Percentiles rank a stretch among this genome's conserved stretches.
Evolutionary conservation across 192 early-diverging fungal species (phyloP).

Genomic region (Backusella luteola): DNA sequence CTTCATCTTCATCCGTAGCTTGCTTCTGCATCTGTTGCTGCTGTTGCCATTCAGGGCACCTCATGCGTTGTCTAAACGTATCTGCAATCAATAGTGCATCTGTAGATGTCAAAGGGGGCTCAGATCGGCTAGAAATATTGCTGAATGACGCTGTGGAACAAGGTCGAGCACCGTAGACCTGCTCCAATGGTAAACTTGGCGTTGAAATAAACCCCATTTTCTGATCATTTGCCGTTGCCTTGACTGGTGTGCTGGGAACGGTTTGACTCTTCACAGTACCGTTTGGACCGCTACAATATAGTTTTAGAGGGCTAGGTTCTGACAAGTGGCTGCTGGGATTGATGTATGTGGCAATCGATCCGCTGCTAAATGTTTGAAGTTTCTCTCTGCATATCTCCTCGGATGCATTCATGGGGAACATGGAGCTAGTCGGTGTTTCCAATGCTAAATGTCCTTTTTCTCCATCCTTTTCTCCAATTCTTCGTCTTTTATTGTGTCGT

Average conservation of each 20-base stretch:
- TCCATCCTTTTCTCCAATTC: neutral
- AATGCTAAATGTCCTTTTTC: constrained; percentile 9
- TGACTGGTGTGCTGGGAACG: neutral
- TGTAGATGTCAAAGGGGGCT: constrained; percentile 28
- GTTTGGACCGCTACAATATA: neutral
- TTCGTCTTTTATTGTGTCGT: constrained; percentile 20
- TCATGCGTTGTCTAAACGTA: constrained; percentile 35
- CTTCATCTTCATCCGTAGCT: constrained; percentile 9
- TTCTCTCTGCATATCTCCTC: neutral
- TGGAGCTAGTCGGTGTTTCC: neutral
- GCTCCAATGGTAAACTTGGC: neutral
- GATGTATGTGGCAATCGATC: neutral
- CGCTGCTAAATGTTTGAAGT: neutral
- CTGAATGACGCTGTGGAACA: constrained; percentile 9
- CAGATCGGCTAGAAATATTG: constrained; percentile 28
- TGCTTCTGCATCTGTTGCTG: constrained; percentile 11
- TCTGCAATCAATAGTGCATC: constrained; percentile 39
- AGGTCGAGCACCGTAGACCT: constrained; percentile 4
- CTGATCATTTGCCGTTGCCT: neutral
- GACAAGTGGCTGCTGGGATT: neutral
- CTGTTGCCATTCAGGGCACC: constrained; percentile 34
- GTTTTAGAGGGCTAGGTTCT: neutral
- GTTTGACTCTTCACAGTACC: constrained; percentile 7
- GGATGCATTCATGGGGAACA: constrained; percentile 3
- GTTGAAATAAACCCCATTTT: neutral